These are phyloP conservation scores for Saccharata proteae DNA, from an alignment of 2,329 filamentous ascomycete genomes.

Conservation along the genomic window DNA sequence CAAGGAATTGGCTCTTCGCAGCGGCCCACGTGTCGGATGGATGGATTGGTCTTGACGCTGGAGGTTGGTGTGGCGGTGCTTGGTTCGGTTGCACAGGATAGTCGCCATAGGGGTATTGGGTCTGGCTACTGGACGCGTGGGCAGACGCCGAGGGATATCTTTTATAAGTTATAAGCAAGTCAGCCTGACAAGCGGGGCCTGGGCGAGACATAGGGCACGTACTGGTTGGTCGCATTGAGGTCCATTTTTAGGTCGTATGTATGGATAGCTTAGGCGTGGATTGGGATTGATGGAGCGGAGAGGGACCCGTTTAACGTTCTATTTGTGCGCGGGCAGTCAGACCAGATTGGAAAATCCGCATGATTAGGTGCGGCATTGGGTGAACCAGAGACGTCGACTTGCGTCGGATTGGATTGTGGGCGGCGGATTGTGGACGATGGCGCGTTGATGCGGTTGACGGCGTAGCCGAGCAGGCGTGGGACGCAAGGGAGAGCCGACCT, in stretches of 20 bases:
- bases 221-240: slow-evolving; percentile 31
- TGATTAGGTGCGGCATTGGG: slow-evolving; percentile 4
- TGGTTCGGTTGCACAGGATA: slow-evolving; percentile 13
- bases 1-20: slow-evolving; percentile 9
- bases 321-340: slow-evolving; percentile 4
- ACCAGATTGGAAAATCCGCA: slow-evolving; percentile 6
- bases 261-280: too few relatives aligned
- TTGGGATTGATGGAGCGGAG: slow-evolving; percentile 9
- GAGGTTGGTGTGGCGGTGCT: slow-evolving; percentile 2
- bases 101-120: slow-evolving; percentile 24
- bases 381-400: slow-evolving; percentile 17
- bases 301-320: slow-evolving; percentile 1
- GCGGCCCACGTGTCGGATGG: slow-evolving; percentile 11
- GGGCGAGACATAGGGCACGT: slow-evolving; percentile 12
- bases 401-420: slow-evolving; percentile 9
- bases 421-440: too few relatives aligned
- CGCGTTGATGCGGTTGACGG: too few relatives aligned
- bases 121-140: slow-evolving; percentile 23
- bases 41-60: slow-evolving; percentile 13
- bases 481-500: slow-evolving; percentile 10
- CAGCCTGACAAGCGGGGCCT: neutral
- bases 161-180: slow-evolving; percentile 8
- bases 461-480: slow-evolving; percentile 6
- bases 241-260: slow-evolving; percentile 26
- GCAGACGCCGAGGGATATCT: slow-evolving; percentile 25